Percentiles rank a stretch among this genome's conserved stretches.
These are phyloP conservation scores for Ganoderma lingzhi DNA, from an alignment of 1,284 basidiomycete genomes.

Conservation along the genomic window DNA sequence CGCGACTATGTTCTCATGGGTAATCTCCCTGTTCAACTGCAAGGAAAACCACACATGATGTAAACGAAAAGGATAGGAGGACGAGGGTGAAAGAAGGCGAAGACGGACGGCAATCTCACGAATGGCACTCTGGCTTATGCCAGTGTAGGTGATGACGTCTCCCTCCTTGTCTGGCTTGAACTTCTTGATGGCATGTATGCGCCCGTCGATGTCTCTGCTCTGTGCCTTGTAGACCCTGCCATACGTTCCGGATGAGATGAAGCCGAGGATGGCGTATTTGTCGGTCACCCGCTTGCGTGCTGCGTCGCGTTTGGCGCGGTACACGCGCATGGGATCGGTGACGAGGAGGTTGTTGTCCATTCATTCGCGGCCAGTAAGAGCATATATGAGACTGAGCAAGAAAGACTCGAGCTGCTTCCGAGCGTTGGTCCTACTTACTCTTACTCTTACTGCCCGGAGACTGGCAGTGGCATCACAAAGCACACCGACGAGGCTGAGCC, in stretches of 20 bases:
- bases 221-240: constrained; percentile 98
- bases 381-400: not conserved
- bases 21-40: constrained; percentile 93
- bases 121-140: constrained; percentile 97
- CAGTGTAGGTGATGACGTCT: constrained; percentile 92
- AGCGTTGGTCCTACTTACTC: not conserved
- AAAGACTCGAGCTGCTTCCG: not conserved
- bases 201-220: constrained; percentile 70
- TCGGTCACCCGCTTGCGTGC: constrained; percentile 73
- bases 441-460: too few relatives aligned
- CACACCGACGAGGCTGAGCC: too few relatives aligned
- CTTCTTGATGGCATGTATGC: constrained; percentile 97
- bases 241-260: constrained; percentile 98
- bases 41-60: not conserved
- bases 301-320: constrained; percentile 80
- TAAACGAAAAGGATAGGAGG: not conserved
- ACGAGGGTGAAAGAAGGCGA: not conserved
- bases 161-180: constrained; percentile 99
- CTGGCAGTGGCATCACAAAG: too few relatives aligned
- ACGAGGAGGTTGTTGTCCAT: constrained; percentile 30
- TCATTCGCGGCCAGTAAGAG: constrained; percentile 22
- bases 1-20: constrained; percentile 92
- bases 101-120: constrained; percentile 90
- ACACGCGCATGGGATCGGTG: constrained; percentile 82
- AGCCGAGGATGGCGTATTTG: constrained; percentile 94